These are phyloP conservation scores for Lippia alba DNA, from an alignment of 305 asterid genomes.

Conservation along the genomic window DNA sequence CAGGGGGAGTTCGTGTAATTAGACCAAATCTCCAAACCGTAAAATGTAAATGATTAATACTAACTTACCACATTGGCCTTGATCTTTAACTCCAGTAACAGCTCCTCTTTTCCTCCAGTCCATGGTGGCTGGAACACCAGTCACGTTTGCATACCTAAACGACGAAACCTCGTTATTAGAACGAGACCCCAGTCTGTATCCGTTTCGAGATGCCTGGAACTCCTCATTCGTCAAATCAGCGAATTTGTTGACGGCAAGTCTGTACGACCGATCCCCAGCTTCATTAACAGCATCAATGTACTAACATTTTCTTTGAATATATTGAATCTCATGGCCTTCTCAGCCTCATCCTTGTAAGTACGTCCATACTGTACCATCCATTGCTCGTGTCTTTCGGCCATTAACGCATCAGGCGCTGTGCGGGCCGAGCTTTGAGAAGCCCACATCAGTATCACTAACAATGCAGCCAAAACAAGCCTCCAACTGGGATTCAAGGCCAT, in stretches of 20 bases:
- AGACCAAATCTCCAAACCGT: too few relatives aligned
- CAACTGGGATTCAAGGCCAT: slow-evolving; percentile 26
- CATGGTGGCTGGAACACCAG: slow-evolving; percentile 33
- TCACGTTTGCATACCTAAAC: slow-evolving; percentile 35
- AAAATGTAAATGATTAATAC: too few relatives aligned
- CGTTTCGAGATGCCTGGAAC: too few relatives aligned
- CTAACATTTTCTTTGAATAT: slow-evolving; percentile 39
- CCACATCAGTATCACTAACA: slow-evolving; percentile 26
- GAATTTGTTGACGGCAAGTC: slow-evolving; percentile 43
- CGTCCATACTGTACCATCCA: too few relatives aligned
- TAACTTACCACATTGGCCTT: slow-evolving; percentile 62
- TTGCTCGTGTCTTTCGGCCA: too few relatives aligned
- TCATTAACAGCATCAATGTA: slow-evolving; percentile 45
- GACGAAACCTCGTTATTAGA: too few relatives aligned
- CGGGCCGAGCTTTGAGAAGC: slow-evolving; percentile 29
- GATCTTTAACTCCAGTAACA: slow-evolving; percentile 55
- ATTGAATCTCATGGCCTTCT: too few relatives aligned
- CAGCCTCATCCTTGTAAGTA: too few relatives aligned
- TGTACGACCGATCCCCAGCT: slow-evolving; percentile 37
- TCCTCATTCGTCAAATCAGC: slow-evolving; percentile 49
- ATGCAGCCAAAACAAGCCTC: slow-evolving; percentile 29
- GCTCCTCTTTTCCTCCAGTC: slow-evolving; percentile 60
- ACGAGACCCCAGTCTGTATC: too few relatives aligned
- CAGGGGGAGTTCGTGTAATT: too few relatives aligned
- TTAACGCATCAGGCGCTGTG: too few relatives aligned